Base-by-base conservation (phyloP, 2,329 filamentous ascomycete species). In the Cryphonectria japonica region DNA sequence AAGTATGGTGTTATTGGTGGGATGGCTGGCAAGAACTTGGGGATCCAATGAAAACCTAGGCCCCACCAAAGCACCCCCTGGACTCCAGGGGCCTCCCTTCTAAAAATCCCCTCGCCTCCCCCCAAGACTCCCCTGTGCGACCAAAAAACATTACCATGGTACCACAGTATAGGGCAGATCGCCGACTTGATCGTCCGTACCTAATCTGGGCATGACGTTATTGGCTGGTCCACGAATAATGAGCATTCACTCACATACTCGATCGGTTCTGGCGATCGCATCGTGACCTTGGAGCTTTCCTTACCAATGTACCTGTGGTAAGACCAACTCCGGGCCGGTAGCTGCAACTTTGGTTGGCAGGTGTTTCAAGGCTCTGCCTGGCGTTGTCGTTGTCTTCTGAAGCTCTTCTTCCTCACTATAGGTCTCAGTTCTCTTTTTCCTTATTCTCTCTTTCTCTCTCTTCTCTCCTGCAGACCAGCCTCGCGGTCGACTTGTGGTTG, bases 171-270 rank as follows among this genome's bases (percentile, higher is more conserved):
- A 39, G 37, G 26, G 32, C 32, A n/a, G 61, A 64, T 64, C 61
- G 61, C 22, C 59, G 61, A 64, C 46, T 46, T 64, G 61, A 64
- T 64, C 61, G 60, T 9, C 39, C 32, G 8, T 64, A 13, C 61
- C 61, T 46, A 64, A 37, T 43, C 37, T 39, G 39, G n/a, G 2
- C 39, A 64, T 64, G 61, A 64, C 61, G 61, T 46, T 46, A 64
- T 46, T 64, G n/a, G 61, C 39, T 64, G 39, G 19, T 3, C 22
- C 61, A 43, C 32, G 11, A 64, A 29, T 43, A 39, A 37, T 61
- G 19, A 22, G 22, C 16, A 22, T 32, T 39, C 32, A n/a, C 29
- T 32, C 57, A 39, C 34, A 39, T 9, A 37, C 11, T 11, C 59
- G 34, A 37, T 61, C 59, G 34, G 22, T 61, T 61, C 59, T 61